Base-by-base conservation (phyloP, 495 filamentous ascomycete species). In the Alectoria sarmentosa region DNA sequence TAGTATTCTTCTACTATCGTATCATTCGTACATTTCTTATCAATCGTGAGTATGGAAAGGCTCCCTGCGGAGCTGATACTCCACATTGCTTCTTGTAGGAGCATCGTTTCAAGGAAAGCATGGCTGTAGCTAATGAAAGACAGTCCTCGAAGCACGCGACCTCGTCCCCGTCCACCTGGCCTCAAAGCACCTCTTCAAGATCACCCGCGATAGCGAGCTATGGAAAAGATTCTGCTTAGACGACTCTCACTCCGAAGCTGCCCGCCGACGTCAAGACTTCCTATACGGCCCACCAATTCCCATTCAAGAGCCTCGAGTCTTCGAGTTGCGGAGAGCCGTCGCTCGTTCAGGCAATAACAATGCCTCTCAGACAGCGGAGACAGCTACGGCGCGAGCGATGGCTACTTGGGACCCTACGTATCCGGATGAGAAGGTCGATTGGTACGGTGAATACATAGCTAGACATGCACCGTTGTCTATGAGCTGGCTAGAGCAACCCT, bases 391-490 rank as follows among this genome's bases (percentile, higher is more conserved):
- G 70, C 82, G 79, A 75, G 83, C 76, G 65, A 82, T 88, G 59
- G 86, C 85, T 8, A 89, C 88, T 66, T 96, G 91, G 91, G 91
- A 96, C 66, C 89, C 90, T 3, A 83, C 83, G 7, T 88, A 88
- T 64, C 85, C 87, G 19, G 75, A 77, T 17, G 87, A 90, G 72
- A 76, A 77, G 44, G 78, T 89, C 19, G 83, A 89, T 59, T 96
- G 90, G 86, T 96, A 95, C 68, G 84, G 87, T 59, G 92, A 96
- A 74, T 96, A 90, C 73, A 88, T 93, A 66, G 90, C 91, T 34
- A 81, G 91, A 30, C 82, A 94, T 76, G 91, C 83, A 0, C 87
- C 89, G 0, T 81, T 91, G 37, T 82, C 80, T 9, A 75, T 90
- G 37, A 88, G 80, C 68, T 96, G 91, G 91, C 77, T 93, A 56